Evolutionary conservation across 306 rosid species (phyloP).

Genomic region (Sphenostylis stenocarpa): DNA sequence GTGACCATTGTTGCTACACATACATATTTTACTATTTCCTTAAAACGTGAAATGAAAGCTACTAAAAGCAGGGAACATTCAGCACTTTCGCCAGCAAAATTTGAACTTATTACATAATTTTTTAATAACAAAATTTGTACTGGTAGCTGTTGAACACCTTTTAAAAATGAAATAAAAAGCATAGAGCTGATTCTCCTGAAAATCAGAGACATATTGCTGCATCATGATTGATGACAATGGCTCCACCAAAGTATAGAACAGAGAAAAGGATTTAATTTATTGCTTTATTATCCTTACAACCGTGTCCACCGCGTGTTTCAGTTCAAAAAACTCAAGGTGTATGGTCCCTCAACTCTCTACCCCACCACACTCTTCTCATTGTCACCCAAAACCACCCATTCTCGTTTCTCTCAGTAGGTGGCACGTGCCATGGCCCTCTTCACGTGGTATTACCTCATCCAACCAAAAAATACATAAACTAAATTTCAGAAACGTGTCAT

Average conservation of each 20-base stretch:
- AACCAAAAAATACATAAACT: background rate
- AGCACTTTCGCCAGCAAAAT: background rate
- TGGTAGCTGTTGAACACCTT: background rate
- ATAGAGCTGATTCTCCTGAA: background rate
- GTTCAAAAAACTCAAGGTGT: background rate
- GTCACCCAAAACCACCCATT: background rate
- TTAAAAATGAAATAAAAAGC: background rate
- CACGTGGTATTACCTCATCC: background rate
- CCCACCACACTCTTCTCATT: no score
- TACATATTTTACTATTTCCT: background rate
- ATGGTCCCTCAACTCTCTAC: constrained; percentile 1
- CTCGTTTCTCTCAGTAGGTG: background rate
- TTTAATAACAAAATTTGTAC: background rate
- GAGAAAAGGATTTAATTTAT: background rate
- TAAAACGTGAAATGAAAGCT: background rate
- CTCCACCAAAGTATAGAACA: background rate
- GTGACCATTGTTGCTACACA: no score
- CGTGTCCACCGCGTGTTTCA: constrained; percentile 14
- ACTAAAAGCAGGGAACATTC: background rate
- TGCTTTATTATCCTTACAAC: background rate
- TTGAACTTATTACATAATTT: background rate
- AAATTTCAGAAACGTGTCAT: background rate
- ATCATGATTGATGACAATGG: background rate
- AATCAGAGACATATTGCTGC: background rate
- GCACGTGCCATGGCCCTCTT: background rate